phyloP scores from a whole-genome alignment of 169 alveolate genomes.

The Besnoitia besnoiti region DNA sequence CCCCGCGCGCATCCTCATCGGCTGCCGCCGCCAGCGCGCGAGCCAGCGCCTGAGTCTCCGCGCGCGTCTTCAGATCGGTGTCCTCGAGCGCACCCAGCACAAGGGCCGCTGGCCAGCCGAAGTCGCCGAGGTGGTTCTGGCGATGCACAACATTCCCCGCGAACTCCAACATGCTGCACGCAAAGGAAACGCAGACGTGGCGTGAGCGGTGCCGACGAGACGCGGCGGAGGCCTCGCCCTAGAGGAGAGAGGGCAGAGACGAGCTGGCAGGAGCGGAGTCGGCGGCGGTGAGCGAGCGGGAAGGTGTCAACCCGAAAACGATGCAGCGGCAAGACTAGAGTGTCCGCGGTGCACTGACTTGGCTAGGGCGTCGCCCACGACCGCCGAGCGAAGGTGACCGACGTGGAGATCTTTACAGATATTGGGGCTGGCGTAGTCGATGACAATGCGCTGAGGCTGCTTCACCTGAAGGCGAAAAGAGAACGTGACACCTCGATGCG shows the following conservation, averaged over 20 bases:
- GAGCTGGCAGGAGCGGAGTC: too few species aligned
- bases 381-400: constrained; percentile 56
- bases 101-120: constrained; percentile 19
- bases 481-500: not conserved
- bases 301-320: too few species aligned
- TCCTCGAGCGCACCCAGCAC: constrained; percentile 11
- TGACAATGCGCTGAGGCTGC: not conserved
- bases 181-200: not conserved
- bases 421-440: constrained; percentile 50
- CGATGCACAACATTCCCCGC: not conserved
- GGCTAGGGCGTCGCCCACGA: constrained; percentile 54
- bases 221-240: too few species aligned
- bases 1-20: not conserved
- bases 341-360: not conserved
- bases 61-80: not conserved
- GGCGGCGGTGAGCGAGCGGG: too few species aligned
- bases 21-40: not conserved
- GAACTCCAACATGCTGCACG: constrained; percentile 2
- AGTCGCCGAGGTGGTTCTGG: constrained; percentile 27
- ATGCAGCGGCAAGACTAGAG: not conserved
- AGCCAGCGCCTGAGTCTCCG: not conserved
- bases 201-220: too few species aligned
- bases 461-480: not conserved
- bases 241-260: too few species aligned
- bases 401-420: constrained; percentile 55